Base-by-base conservation (phyloP, 225 moss, liverwort and hornwort genomes). In the Lunularia cruciata region DNA sequence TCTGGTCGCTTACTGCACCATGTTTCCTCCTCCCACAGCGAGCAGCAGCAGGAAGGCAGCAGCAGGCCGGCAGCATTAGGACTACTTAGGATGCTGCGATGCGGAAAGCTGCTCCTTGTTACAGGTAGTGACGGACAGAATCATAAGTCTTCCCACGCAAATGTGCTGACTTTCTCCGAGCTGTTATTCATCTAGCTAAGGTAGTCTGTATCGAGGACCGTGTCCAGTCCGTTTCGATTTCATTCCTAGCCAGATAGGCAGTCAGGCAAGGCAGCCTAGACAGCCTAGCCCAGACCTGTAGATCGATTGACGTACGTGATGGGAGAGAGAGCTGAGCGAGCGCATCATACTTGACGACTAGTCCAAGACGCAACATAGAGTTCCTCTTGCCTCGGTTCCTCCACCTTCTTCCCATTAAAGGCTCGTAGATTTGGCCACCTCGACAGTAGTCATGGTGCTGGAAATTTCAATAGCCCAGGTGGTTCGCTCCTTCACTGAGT, bases 361-460 rank as follows among this genome's bases (percentile, higher is more conserved):
- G 1, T 7, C 62, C 60, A n/a, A 33, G 33, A 36, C 36, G 60
- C 10, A 36, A 35, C 19, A 25, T 7, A 54, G 53, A 0, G 0
- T 10, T 3, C 18, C 53, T 13, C 13, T 0, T 0, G 10, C 32
- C 20, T 61, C 61, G 12, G 3, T 38, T 8, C 8, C 38, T 2
- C 12, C 8, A 6, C 38, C 5, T 39, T 28, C 34, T 18, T 16
- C 2, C 2, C 14, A 16, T 60, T 37, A 36, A 30, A 55, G 34
- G 8, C 14, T 15, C 5, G 6, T 18, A 4, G 33, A 33, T 7
- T 45, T 45, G 5, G 18, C 1, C 18, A 1, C 36, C 15, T 65
- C 28, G 9, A 53, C 32, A 30, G 39, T 18, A 72, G 67, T 28
- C 46, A 76, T 76, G 76, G 65, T 69, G 23, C 60, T 73, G 40